Conservation (phyloP, 495 filamentous ascomycete species). For the Penicillium chermesinum region DNA sequence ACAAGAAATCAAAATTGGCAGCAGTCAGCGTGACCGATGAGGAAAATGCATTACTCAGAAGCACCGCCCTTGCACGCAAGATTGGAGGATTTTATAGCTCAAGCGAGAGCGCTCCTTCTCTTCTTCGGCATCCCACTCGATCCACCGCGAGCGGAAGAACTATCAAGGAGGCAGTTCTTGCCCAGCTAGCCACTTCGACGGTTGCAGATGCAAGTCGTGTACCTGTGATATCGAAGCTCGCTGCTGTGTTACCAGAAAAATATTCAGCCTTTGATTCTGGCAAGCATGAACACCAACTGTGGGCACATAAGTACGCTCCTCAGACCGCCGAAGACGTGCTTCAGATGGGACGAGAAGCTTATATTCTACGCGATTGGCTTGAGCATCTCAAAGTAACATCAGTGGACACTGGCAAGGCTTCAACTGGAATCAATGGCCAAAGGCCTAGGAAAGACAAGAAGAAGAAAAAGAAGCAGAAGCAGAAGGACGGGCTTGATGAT, state of each 20-base stretch:
- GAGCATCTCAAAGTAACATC: constrained; percentile 63
- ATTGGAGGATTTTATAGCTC: background rate
- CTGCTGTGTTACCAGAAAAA: constrained; percentile 50
- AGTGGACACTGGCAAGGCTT: constrained; percentile 57
- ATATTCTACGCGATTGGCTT: constrained; percentile 81
- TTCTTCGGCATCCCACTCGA: constrained; percentile 33
- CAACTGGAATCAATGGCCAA: constrained; percentile 38
- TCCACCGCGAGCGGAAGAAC: constrained; percentile 31
- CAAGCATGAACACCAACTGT: constrained; percentile 65
- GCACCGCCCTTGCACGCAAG: constrained; percentile 13
- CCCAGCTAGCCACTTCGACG: constrained; percentile 27
- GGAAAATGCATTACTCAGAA: constrained; percentile 30
- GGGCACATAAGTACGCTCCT: constrained; percentile 87
- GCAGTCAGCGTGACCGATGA: constrained; percentile 26
- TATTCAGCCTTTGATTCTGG: constrained; percentile 78
- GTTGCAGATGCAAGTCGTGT: constrained; percentile 6
- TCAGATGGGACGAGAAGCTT: constrained; percentile 65
- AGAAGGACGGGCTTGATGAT: constrained; percentile 66
- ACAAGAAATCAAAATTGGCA: constrained; percentile 36
- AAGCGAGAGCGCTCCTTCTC: background rate
- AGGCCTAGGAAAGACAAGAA: constrained; percentile 35
- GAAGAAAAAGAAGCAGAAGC: constrained; percentile 62
- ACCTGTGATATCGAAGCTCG: constrained; percentile 53
- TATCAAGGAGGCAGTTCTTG: constrained; percentile 28
- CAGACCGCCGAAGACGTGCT: constrained; percentile 64